Percentiles rank a stretch among this genome's conserved stretches.
Conservation (phyloP, 2,329 filamentous ascomycete species). For the Penicillium sclerotigenum region DNA sequence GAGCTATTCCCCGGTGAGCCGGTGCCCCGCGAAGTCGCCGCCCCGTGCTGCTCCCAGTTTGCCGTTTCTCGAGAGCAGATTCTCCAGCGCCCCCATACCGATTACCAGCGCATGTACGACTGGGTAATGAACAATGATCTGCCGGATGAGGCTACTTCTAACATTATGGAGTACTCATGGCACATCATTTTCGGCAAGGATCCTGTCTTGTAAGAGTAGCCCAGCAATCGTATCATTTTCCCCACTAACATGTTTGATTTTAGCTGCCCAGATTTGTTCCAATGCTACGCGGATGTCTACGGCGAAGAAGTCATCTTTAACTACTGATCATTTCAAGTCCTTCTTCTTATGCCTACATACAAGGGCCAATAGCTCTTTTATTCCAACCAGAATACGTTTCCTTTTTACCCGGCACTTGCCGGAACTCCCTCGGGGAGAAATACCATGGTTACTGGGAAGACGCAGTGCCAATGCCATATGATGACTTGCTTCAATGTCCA, state of each 20-base stretch:
- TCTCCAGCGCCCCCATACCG: slow-evolving; percentile 44
- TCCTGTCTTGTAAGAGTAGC: slow-evolving; percentile 35
- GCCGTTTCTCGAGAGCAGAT: slow-evolving; percentile 55
- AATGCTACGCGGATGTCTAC: slow-evolving; percentile 27
- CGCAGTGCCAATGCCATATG: slow-evolving; percentile 20
- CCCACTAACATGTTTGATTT: slow-evolving; percentile 5
- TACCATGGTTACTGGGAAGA: slow-evolving; percentile 1
- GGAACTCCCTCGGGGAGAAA: slow-evolving; percentile 1
- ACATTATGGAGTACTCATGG: slow-evolving; percentile 63
- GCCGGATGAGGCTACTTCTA: slow-evolving; percentile 53
- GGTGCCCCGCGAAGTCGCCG: slow-evolving; percentile 50
- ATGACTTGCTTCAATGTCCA: slow-evolving; percentile 23
- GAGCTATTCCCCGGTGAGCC: slow-evolving; percentile 22
- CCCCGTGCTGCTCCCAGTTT: slow-evolving; percentile 62
- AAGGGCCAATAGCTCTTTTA: neutral
- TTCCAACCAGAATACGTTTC: neutral
- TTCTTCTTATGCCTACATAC: neutral
- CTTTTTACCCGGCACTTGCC: neutral
- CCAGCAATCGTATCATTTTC: neutral
- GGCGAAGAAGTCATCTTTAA: slow-evolving; percentile 22
- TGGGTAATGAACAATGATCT: slow-evolving; percentile 57
- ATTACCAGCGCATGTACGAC: slow-evolving; percentile 55
- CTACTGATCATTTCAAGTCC: neutral
- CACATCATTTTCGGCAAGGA: slow-evolving; percentile 51
- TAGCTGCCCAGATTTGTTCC: slow-evolving; percentile 25